phyloP scores from a whole-genome alignment of 345 rosid genomes.

The Litchi chinensis region DNA sequence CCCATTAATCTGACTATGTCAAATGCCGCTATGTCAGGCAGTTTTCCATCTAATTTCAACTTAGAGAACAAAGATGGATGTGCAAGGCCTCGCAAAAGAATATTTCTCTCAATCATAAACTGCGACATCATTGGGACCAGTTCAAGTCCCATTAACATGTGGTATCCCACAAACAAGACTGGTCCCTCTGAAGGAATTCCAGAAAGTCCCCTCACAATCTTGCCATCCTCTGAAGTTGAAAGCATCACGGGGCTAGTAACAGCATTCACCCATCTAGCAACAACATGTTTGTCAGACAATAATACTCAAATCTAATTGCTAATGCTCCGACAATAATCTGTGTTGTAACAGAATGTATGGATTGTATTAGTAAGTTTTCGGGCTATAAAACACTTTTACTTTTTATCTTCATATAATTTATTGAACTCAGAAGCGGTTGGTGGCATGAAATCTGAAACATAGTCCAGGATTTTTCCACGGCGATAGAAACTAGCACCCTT shows the following conservation, averaged over 20 bases:
- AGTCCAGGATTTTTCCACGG: slow-evolving; percentile 47
- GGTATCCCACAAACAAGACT: slow-evolving; percentile 54
- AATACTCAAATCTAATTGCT: not conserved
- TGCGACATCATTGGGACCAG: slow-evolving; percentile 25
- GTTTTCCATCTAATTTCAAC: slow-evolving; percentile 13
- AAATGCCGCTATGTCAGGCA: slow-evolving; percentile 8
- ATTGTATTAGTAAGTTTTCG: not conserved
- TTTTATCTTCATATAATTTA: slow-evolving; percentile 15
- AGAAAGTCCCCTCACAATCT: slow-evolving; percentile 49
- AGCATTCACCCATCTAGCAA: slow-evolving; percentile 4
- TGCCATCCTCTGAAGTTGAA: slow-evolving; percentile 54
- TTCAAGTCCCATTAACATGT: slow-evolving; percentile 58
- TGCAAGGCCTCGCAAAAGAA: slow-evolving; percentile 49
- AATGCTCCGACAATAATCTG: no score
- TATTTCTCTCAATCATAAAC: slow-evolving; percentile 38
- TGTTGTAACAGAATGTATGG: no score
- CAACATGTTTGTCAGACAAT: not conserved
- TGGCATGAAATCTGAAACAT: slow-evolving; percentile 55
- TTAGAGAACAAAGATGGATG: slow-evolving; percentile 43
- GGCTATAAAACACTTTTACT: slow-evolving; percentile 22
- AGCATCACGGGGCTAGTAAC: slow-evolving; percentile 37
- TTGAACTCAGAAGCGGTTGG: slow-evolving; percentile 56
- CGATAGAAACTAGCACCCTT: slow-evolving; percentile 66
- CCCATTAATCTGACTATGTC: slow-evolving; percentile 66
- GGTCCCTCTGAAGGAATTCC: slow-evolving; percentile 67